A percentile compares a stretch with the other conserved stretches of the same genome.
Conservation (phyloP, 2,329 filamentous ascomycete genomes). For the Rhynchosporium agropyri region DNA sequence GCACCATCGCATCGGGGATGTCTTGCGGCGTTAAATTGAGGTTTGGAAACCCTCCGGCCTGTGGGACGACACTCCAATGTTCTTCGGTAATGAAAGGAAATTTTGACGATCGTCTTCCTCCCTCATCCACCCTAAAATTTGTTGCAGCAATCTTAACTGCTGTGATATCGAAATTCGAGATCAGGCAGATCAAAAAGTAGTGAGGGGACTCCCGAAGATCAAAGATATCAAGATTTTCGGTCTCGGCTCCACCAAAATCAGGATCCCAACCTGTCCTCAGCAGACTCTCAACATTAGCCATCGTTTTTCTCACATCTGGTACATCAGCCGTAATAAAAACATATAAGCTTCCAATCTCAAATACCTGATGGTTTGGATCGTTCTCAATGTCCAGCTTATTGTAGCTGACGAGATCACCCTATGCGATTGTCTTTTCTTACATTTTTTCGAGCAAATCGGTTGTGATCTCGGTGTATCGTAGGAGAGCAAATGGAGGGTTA, state of each 20-base stretch:
- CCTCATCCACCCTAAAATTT: constrained; percentile 13
- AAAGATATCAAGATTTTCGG: constrained; percentile 16
- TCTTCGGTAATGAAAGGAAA: constrained; percentile 11
- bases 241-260: constrained; percentile 13
- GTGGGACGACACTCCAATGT: constrained; percentile 8
- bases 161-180: not conserved
- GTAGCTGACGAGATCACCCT: constrained; percentile 1
- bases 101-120: constrained; percentile 13
- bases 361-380: not conserved
- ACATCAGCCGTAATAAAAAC: too few species aligned
- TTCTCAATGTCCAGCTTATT: constrained; percentile 7
- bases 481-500: not conserved
- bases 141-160: not conserved
- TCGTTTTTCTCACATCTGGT: not conserved
- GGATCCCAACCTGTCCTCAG: not conserved
- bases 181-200: not conserved
- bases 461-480: constrained; percentile 4
- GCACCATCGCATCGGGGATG: not conserved
- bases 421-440: not conserved
- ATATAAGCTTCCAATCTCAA: not conserved
- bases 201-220: constrained; percentile 5
- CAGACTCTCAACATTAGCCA: not conserved
- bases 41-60: constrained; percentile 4
- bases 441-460: constrained; percentile 4
- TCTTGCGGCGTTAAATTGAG: constrained; percentile 4